phyloP scores from a whole-genome alignment of 2,329 filamentous ascomycete genomes.

The Pseudocercospora vitis region DNA sequence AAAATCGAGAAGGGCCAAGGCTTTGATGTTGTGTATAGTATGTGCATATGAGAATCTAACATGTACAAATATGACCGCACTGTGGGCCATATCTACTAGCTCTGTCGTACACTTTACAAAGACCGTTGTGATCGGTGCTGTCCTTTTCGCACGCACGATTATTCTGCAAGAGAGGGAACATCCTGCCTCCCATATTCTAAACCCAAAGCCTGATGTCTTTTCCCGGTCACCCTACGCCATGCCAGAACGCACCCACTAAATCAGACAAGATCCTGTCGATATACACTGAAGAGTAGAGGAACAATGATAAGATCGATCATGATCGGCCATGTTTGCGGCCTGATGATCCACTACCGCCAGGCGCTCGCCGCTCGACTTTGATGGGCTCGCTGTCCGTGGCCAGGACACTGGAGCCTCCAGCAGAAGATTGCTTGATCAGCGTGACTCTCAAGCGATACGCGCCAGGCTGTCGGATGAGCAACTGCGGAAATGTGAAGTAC shows the following conservation, averaged over 20 bases:
- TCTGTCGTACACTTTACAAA: slow-evolving; percentile 7
- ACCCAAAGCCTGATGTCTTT: background rate
- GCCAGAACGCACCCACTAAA: slow-evolving; percentile 14
- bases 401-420: slow-evolving; percentile 27
- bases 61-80: background rate
- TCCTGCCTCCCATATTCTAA: background rate
- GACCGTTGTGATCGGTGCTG: background rate
- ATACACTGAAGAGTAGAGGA: slow-evolving; percentile 5
- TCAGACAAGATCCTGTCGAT: slow-evolving; percentile 5
- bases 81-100: background rate
- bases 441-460: slow-evolving; percentile 34
- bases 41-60: slow-evolving; percentile 1
- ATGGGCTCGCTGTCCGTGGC: slow-evolving; percentile 35
- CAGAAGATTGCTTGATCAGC: slow-evolving; percentile 34
- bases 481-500: slow-evolving; percentile 36
- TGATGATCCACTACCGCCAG: slow-evolving; percentile 9
- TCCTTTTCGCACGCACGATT: background rate
- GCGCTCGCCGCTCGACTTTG: slow-evolving; percentile 32
- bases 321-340: slow-evolving; percentile 22
- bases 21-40: background rate
- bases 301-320: slow-evolving; percentile 9
- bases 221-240: slow-evolving; percentile 19
- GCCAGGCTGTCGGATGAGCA: slow-evolving; percentile 37
- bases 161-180: background rate
- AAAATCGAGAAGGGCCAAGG: background rate